Evolutionary conservation across 805 yeast genomes (phyloP), one percentile per base, ranked within the genome.

Genomic region (Wickerhamiella brachini): DNA sequence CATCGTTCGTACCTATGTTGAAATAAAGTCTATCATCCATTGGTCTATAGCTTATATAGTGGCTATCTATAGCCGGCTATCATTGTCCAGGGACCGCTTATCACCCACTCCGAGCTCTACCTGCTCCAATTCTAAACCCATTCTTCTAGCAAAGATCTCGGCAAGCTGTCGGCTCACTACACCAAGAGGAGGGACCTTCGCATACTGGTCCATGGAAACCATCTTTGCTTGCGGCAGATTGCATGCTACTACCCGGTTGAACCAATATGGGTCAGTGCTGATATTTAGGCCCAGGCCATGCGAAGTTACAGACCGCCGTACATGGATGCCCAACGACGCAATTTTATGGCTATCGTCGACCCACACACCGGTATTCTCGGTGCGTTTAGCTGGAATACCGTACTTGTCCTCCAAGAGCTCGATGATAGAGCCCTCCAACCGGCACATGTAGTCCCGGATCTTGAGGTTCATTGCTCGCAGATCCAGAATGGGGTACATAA

Each of bases 361-460:
- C 97, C 97, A 90, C 2, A 90, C 95, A 0, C 97, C 97, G 0
- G 95, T 90, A 57, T 87, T 77, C 17, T 73, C 77, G 0, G 85
- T 83, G 17, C 74, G 70, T 53, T 66, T 70, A 12, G 78, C 77
- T 1, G 65, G 56, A 12, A 85, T 62, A 0, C 68, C 71, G 58
- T 64, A 72, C n/a, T 52, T 47, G 2, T 29, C 17, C 1, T 49
- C 56, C 44, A 84, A 63, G 1, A 79, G 64, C 31, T 69, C 67
- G 26, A 79, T 79, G 1, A 80, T 71, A 0, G 83, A 70, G 31
- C 70, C 69, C 53, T 85, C 83, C 37, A 86, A 68, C n/a, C 74
- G 72, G 2, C 79, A 66, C 29, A 86, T 85, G 59, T 76, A 80
- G 63, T 87, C 82, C 56, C 79, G 73, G 1, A 83, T 78, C 0